Evolutionary conservation across 108 stramenopile genomes (phyloP), one percentile per base, ranked within the genome.

Genomic region (Pseudonitzschia delicatissima): DNA sequence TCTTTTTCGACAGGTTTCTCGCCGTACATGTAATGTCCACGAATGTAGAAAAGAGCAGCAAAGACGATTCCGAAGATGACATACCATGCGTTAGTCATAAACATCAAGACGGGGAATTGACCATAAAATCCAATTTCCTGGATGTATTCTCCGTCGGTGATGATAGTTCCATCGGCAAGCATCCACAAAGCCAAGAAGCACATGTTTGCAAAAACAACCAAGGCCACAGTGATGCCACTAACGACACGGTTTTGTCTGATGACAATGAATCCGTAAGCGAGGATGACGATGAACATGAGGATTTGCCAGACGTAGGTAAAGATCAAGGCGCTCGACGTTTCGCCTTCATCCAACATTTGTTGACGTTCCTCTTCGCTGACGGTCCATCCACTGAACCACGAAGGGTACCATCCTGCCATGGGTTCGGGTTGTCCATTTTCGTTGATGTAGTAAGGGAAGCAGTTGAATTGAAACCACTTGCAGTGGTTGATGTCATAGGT

Each of bases 121-220:
- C 82, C 82, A 58, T 82, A 86, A 65, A 77, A 82, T 29, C 85
- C 85, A 52, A 64, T 72, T 33, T 69, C 32, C 42, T 86, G 79
- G 33, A 82, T 59, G 58, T 51, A 47, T 25, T 82, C 61, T 34
- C 70, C 74, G n/a, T 86, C 77, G 0, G 74, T 78, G 36, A 57
- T 58, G 17, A 86, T 73, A 1, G 78, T 61, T n/a, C 82, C 79
- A 37, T 84, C 71, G 6, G 65, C 73, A 12, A 76, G 51, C 31
- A 82, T 75, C 31, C 80, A 68, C 66, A 86, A 77, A 34, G 68
- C 77, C 64, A 82, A 67, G 51, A 86, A 60, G 45, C 57, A 62
- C 57, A 86, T 77, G 37, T 77, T 64, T 31, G 68, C 67, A 57
- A 69, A 80, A 31, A 86, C 55, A 39, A 74, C 40, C 33, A 85